A percentile compares a stretch with the other conserved stretches of the same genome.
Conservation (phyloP, 352 stramenopile species). For the Globisporangium orthogonon region DNA sequence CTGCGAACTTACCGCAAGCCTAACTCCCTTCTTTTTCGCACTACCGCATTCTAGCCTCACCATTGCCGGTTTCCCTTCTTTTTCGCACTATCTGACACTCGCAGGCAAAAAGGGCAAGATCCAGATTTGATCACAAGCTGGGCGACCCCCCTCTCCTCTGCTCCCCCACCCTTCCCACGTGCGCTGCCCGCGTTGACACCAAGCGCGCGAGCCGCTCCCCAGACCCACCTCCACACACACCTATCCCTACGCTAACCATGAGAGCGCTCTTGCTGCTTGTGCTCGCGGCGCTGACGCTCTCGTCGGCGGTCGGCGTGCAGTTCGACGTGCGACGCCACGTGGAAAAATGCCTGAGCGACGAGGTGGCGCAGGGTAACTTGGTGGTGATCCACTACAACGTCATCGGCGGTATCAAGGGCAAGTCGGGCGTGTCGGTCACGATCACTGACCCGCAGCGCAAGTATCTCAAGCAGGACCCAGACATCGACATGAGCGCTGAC, state of each 20-base stretch:
- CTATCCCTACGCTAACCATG: neutral
- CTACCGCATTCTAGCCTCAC: too few relatives aligned
- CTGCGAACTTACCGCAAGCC: too few relatives aligned
- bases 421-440: slow-evolving; percentile 58
- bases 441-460: slow-evolving; percentile 74
- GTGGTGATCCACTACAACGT: slow-evolving; percentile 84
- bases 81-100: too few relatives aligned
- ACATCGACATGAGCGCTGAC: slow-evolving; percentile 77
- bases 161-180: too few relatives aligned
- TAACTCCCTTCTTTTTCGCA: too few relatives aligned
- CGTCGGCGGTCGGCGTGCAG: slow-evolving; percentile 43
- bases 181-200: too few relatives aligned
- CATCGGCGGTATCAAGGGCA: slow-evolving; percentile 51
- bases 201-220: too few relatives aligned
- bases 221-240: too few relatives aligned
- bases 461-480: slow-evolving; percentile 78
- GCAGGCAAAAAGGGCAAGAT: too few relatives aligned
- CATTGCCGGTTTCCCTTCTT: too few relatives aligned
- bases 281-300: slow-evolving; percentile 9
- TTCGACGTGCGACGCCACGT: slow-evolving; percentile 63
- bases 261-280: slow-evolving; percentile 25
- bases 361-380: slow-evolving; percentile 68
- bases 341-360: slow-evolving; percentile 84
- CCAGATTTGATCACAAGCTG: too few relatives aligned
- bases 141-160: too few relatives aligned